Base-by-base conservation (phyloP, 768 basidiomycete species). In the Tulasnella sp. region DNA sequence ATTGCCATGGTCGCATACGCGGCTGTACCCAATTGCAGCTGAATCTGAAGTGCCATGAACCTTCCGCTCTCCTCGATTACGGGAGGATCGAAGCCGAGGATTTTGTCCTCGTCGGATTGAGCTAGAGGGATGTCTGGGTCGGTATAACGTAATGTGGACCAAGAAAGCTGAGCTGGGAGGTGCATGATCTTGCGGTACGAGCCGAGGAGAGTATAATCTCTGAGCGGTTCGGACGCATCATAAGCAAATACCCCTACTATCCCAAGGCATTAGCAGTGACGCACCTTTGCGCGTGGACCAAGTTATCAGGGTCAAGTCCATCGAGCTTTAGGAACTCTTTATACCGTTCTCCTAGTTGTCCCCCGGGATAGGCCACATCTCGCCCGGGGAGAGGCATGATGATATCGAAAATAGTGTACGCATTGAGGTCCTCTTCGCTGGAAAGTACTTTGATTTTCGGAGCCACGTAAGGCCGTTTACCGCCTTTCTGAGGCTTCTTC, bases 1-100 rank as follows among this genome's bases (percentile, higher is more conserved):
- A 99, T 86, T 4, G 97, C 97, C 98, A 99, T 99, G 2, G 98
- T 99, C 1, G 98, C 98, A 86, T 98, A 99, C 6, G 96, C 93
- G 0, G 96, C 94, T 9, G 96, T 95, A 20, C 94, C 96, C 22
- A 99, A 90, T n/a, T 89, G 91, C 78, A 98, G 86, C 54, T 92
- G 87, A 81, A 99, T 91, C 84, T 97, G 96, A 48, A 99, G 87
- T 5, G 97, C 97, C 85, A 92, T 88, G 85, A 97, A 97, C 83
- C 91, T 93, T 37, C 97, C 97, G 73, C 93, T 89, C 77, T 92
- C 90, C 3, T 87, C 89, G 44, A 91, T 85, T 0, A 87, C 88
- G 12, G 96, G 94, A 7, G 92, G 87, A 80, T 96, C 93, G 82
- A 95, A 92, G 12, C 91, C 92, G 76, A 98, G 90, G 48, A 99